Evolutionary conservation across 2,329 filamentous ascomycete genomes (phyloP).

Genomic region (Claviceps fusiformis): DNA sequence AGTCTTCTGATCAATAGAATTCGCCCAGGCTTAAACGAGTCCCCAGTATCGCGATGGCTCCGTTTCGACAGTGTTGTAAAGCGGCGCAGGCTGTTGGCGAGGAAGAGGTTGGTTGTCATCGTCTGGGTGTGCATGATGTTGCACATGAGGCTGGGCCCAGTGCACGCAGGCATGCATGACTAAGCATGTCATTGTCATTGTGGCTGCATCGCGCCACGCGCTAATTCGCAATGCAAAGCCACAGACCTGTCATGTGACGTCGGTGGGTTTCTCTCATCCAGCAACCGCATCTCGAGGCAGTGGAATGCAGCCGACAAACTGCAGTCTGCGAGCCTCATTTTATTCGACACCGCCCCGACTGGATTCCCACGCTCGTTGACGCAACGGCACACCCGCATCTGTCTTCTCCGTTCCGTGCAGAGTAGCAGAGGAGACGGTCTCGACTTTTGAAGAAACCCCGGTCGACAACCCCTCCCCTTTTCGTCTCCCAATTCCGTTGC

Average conservation of each 20-base stretch:
- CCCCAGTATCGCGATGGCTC: neutral
- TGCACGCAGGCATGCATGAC: neutral
- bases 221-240: neutral
- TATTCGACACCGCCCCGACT: neutral
- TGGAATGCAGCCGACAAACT: neutral
- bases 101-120: neutral
- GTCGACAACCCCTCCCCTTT: neutral
- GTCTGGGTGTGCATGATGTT: neutral
- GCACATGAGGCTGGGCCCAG: neutral
- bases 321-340: neutral
- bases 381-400: neutral
- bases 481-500: neutral
- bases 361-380: neutral
- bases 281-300: neutral
- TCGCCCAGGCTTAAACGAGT: neutral
- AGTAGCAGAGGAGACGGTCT: neutral
- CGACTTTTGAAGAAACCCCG: neutral
- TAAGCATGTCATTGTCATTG: neutral
- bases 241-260: constrained; percentile 23
- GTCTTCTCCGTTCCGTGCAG: neutral
- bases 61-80: neutral
- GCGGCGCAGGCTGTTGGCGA: neutral
- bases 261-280: constrained; percentile 4
- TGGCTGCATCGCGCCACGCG: neutral
- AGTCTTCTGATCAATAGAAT: neutral